A percentile compares a stretch with the other conserved stretches of the same genome.
These are phyloP conservation scores for Corylus americana DNA, from an alignment of 306 rosid genomes.

Conservation along the genomic window DNA sequence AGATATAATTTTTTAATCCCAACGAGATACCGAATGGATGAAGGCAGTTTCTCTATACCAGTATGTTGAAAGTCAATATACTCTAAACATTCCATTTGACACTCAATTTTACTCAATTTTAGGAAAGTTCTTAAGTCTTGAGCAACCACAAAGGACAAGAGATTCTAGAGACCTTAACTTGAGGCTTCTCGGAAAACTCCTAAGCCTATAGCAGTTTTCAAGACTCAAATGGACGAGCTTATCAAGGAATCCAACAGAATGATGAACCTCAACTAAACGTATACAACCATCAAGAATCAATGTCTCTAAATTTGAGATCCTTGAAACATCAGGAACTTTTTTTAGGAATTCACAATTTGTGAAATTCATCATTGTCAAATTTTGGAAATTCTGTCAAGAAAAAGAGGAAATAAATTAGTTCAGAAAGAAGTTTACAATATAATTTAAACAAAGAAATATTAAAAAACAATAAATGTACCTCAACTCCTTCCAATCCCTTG, in stretches of 20 bases:
- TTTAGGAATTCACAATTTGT: not conserved
- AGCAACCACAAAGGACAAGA: not conserved
- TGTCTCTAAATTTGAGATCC: not conserved
- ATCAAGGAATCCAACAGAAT: not conserved
- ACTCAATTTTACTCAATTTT: too few relatives aligned
- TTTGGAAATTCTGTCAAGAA: not conserved
- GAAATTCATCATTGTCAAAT: not conserved
- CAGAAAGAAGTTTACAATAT: not conserved
- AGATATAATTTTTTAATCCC: not conserved
- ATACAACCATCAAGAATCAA: not conserved
- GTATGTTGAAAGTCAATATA: too few relatives aligned
- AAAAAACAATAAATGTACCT: not conserved
- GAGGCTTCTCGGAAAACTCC: not conserved
- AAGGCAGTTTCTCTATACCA: not conserved
- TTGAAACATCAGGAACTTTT: not conserved
- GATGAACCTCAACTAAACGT: not conserved
- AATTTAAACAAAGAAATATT: not conserved
- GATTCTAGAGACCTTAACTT: not conserved
- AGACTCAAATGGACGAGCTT: not conserved
- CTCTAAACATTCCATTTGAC: too few relatives aligned
- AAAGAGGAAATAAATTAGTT: not conserved
- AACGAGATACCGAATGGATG: not conserved
- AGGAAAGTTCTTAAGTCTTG: too few relatives aligned
- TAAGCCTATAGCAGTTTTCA: not conserved
- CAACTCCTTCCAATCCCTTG: not conserved